phyloP scores from a whole-genome alignment of 257 asterid genomes.

The Avicennia marina region DNA sequence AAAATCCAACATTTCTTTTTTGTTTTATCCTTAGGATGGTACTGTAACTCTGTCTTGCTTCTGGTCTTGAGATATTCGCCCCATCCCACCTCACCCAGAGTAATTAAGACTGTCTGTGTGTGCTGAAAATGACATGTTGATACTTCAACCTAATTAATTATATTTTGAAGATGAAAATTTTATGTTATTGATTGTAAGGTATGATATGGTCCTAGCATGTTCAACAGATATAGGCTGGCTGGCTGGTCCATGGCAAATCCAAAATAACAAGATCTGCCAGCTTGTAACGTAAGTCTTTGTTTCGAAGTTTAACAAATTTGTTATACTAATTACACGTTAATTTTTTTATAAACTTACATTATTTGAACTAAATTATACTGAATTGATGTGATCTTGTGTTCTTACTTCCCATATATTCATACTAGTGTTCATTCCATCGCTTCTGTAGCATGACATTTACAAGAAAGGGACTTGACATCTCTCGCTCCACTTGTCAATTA shows the following conservation, averaged over 20 bases:
- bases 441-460: background rate
- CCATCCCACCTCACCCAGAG: too few species aligned
- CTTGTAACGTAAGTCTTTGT: background rate
- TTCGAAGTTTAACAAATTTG: background rate
- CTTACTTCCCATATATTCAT: background rate
- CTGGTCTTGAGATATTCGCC: too few species aligned
- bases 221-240: constrained; percentile 7
- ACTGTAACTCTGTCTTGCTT: too few species aligned
- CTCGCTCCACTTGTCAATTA: too few species aligned
- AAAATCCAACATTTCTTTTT: too few species aligned
- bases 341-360: background rate
- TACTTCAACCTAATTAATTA: background rate
- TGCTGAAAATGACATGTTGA: background rate
- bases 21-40: too few species aligned
- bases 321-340: background rate
- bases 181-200: background rate
- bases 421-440: background rate
- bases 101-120: background rate
- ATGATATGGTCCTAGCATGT: constrained; percentile 12
- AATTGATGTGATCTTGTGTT: too few species aligned
- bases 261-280: constrained; percentile 1
- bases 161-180: background rate
- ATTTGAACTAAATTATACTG: background rate
- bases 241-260: background rate
- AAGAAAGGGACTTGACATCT: constrained; percentile 8